A percentile compares a stretch with the other conserved stretches of the same genome.
These are phyloP conservation scores for Phtheirospermum japonicum DNA, from an alignment of 257 asterid species.

Conservation along the genomic window DNA sequence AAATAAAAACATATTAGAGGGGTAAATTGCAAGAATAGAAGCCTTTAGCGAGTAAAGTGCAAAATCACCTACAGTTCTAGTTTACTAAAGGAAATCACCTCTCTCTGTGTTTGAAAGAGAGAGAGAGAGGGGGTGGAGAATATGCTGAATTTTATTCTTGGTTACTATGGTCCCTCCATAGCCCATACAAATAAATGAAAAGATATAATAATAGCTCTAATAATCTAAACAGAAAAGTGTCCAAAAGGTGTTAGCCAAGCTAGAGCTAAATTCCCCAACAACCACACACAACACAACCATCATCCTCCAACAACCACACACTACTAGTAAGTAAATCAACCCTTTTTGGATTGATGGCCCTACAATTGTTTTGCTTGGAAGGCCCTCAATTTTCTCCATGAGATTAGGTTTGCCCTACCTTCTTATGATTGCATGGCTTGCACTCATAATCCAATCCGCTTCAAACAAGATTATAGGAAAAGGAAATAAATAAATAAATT, in stretches of 20 bases:
- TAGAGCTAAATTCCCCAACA: slow-evolving; percentile 25
- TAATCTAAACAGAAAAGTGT: slow-evolving; percentile 21
- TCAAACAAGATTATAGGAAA: not conserved
- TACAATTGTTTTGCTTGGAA: slow-evolving; percentile 17
- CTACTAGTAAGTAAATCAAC: not conserved
- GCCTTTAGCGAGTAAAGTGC: no score
- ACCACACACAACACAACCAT: slow-evolving; percentile 29
- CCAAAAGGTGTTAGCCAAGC: slow-evolving; percentile 29
- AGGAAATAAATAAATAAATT: no score
- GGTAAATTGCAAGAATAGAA: no score
- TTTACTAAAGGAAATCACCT: no score
- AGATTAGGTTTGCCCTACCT: slow-evolving; percentile 23
- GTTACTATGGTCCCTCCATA: slow-evolving; percentile 19
- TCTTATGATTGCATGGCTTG: slow-evolving; percentile 27
- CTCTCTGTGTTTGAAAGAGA: not conserved
- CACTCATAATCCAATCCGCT: slow-evolving; percentile 29
- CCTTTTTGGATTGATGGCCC: slow-evolving; percentile 23
- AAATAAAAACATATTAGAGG: no score
- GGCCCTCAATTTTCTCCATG: slow-evolving; percentile 22
- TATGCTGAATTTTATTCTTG: not conserved
- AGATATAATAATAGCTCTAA: slow-evolving; percentile 21
- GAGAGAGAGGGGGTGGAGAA: no score
- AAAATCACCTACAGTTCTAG: no score
- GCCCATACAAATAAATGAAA: slow-evolving; percentile 21
- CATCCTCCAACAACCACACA: slow-evolving; percentile 29